Base-by-base conservation (phyloP, 139 green algal genomes). In the Haematococcus lacustris region DNA sequence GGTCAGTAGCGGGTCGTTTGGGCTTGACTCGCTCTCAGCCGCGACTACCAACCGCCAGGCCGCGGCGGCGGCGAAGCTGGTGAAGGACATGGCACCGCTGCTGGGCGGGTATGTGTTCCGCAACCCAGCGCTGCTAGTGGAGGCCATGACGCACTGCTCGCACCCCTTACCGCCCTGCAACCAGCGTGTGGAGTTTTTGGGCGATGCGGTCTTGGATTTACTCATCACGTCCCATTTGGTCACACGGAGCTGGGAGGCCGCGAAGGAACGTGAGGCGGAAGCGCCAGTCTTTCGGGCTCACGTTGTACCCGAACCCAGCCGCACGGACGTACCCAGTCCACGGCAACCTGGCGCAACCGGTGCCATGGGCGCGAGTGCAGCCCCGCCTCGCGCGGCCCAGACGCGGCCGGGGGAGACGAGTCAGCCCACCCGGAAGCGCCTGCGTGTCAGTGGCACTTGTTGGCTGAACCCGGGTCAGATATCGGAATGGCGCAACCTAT, bases 161-260 rank as follows among this genome's bases (percentile, higher is more conserved):
- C 51, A 67, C 62, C 43, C n/a, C 33, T 6, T 47, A 3, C 60
- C 39, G 43, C 72, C 72, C 28, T 59, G 33, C 72, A 72, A 77
- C 72, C 72, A 76, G 72, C 62, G 72, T 3, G 63, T 77, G 41
- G 72, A 77, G 62, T 77, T 77, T 63, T 43, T 77, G 34, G 72
- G 72, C 21, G 72, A 77, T 50, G 41, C 72, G 4, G 62, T 65
- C 9, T 37, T 77, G 62, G 64, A 71, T 3, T 50, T 77, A 21
- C 3, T 71, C 40, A 28, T 71, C 72, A 71, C 63, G 26, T 38
- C 1, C 39, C 72, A 77, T 43, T 37, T 77, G 28, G 32, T 25
- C 7, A n/a, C n/a, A 47, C 43, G n/a, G n/a, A 66, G 23, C 5
- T 68, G 28, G 13, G 4, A 64, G 53, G 9, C 28, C 13, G 47